Evolutionary conservation across 2,329 filamentous ascomycete genomes (phyloP), one percentile per base, ranked within the genome.

Genomic region (Neocucurbitaria cava): DNA sequence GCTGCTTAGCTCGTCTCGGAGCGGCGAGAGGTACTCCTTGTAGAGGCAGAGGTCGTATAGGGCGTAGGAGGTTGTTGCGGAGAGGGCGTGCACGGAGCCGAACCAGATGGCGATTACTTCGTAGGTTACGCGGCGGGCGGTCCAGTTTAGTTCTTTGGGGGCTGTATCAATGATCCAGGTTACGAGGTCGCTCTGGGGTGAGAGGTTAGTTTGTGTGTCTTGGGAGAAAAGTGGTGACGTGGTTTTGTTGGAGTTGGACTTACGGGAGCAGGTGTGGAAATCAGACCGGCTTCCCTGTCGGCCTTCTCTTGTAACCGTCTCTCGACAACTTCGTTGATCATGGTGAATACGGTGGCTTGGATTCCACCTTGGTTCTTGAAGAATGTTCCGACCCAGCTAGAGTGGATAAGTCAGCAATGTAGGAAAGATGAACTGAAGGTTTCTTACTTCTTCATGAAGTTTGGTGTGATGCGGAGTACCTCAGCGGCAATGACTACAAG

Each of bases 61-160:
- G 1, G 54, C 56, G 23, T 45, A 53, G 5, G 54, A 41, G 2
- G 30, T 33, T 48, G 51, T 52, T 51, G 65, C 66, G 6, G 58
- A 40, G 10, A 64, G 56, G 1, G 64, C 66, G 42, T 71, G 68
- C 10, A 66, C 54, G 18, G 61, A 62, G 13, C 59, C 66, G 41
- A 58, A 61, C 52, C 59, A 59, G 7, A 62, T 30, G 11, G 36
- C 59, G 36, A 62, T 55, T 21, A 62, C 43, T 33, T 62, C 56
- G 23, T 41, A 41, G 2, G 54, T 54, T 2, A 62, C 17, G 9
- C 59, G 36, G 8, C 49, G 35, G 7, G 39, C 24, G 33, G 17
- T 24, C 52, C 59, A 59, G n/a, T 41, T 41, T 5, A 38, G 33
- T 2, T 46, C 20, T 23, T 52, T 57, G 24, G 56, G 53, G 4